phyloP scores from a whole-genome alignment of 768 basidiomycete genomes.

The Mycena albidolilacea region DNA sequence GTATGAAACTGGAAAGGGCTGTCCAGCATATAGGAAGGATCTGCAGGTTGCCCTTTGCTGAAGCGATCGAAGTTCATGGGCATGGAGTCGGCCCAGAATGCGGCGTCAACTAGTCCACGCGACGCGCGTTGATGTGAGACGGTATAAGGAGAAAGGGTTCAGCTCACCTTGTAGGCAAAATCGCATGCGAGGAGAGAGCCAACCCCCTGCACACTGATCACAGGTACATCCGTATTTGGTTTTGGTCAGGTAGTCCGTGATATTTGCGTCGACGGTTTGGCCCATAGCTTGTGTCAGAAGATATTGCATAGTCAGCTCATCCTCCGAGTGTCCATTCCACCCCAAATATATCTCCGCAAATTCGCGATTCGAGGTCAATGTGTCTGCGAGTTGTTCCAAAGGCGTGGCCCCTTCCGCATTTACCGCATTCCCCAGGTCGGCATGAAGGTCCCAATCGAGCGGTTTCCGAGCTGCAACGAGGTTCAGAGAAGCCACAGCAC shows the following conservation, averaged over 20 bases:
- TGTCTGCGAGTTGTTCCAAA: conserved; percentile 22
- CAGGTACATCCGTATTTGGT: conserved; percentile 30
- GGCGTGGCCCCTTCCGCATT: conserved; percentile 37
- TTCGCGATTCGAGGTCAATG: conserved; percentile 26
- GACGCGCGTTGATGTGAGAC: background rate
- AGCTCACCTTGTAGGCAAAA: conserved; percentile 29
- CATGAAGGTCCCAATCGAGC: conserved; percentile 29
- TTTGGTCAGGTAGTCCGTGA: too few relatives aligned
- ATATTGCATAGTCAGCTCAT: conserved; percentile 26
- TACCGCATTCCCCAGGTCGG: conserved; percentile 30
- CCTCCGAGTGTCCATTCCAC: conserved; percentile 32
- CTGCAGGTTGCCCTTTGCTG: conserved; percentile 8
- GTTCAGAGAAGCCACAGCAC: conserved; percentile 24
- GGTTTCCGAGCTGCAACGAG: conserved; percentile 33
- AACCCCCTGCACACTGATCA: conserved; percentile 11
- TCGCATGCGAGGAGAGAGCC: conserved; percentile 36
- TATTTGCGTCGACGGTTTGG: conserved; percentile 9
- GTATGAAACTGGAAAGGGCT: conserved; percentile 25
- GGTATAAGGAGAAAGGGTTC: background rate
- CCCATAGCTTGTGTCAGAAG: conserved; percentile 33
- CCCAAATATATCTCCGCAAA: conserved; percentile 35
- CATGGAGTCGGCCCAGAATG: conserved; percentile 30
- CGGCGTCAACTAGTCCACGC: conserved; percentile 20
- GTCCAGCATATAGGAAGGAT: conserved; percentile 15
- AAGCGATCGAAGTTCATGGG: conserved; percentile 23